Evolutionary conservation across 345 rosid genomes (phyloP).

Genomic region (Durio zibethinus): DNA sequence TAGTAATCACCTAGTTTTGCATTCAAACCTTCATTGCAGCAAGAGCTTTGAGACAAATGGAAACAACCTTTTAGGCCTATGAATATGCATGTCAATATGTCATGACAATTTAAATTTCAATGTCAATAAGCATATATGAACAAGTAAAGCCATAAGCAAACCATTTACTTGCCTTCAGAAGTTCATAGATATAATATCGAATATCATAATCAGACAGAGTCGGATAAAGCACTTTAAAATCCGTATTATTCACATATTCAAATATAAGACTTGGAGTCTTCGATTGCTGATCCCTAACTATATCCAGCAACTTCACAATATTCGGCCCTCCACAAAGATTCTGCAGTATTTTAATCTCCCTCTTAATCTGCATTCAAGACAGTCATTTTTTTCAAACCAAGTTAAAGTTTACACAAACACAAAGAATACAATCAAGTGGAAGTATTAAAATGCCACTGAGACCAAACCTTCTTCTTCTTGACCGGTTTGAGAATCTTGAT

Average conservation of each 20-base stretch:
- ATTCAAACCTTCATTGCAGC: not conserved
- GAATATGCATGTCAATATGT: not conserved
- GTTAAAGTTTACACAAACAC: not conserved
- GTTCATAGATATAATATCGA: conserved; percentile 84
- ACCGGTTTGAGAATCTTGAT: conserved; percentile 97
- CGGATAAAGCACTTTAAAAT: conserved; percentile 93
- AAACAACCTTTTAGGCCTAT: not conserved
- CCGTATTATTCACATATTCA: conserved; percentile 89
- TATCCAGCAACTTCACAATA: conserved; percentile 85
- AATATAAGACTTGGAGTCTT: conserved; percentile 91
- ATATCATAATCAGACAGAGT: conserved; percentile 83
- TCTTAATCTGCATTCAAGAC: conserved; percentile 65
- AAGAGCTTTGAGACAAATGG: not conserved
- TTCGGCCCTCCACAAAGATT: conserved; percentile 98
- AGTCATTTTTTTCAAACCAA: not conserved
- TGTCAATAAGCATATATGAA: not conserved
- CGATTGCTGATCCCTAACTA: conserved; percentile 95
- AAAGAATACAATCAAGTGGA: not conserved
- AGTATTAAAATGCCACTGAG: not conserved
- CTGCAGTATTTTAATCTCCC: conserved; percentile 96
- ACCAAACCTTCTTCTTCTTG: conserved; percentile 91
- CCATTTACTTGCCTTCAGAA: conserved; percentile 58
- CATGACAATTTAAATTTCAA: not conserved
- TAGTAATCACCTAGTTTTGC: not conserved
- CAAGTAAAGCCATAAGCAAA: conserved; percentile 12